Percentiles rank a stretch among this genome's conserved stretches.
Evolutionary conservation across 2,329 filamentous ascomycete genomes (phyloP).

Genomic region (Amauroascus niger): DNA sequence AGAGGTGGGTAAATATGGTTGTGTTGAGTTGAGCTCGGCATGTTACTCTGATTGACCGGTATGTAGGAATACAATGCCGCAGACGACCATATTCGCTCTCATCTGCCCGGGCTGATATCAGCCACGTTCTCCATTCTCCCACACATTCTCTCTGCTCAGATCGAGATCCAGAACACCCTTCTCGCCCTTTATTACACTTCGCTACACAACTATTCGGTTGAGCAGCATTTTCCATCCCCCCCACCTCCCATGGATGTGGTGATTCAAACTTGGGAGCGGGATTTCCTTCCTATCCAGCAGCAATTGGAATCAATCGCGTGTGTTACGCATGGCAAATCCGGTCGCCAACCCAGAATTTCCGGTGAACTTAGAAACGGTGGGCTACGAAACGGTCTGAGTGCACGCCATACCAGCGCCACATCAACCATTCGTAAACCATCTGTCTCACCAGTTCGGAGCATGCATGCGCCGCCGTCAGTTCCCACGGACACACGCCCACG

Average conservation of each 20-base stretch:
- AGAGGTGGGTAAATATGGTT: constrained; percentile 42
- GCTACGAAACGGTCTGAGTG: constrained; percentile 26
- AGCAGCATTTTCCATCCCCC: constrained; percentile 59
- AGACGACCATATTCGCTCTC: constrained; percentile 62
- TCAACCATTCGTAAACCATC: constrained; percentile 26
- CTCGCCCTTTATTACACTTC: constrained; percentile 70
- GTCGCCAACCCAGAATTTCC: constrained; percentile 47
- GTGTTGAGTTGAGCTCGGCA: background rate
- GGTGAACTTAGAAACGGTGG: constrained; percentile 41
- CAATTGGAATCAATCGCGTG: constrained; percentile 57
- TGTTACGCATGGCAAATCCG: constrained; percentile 57
- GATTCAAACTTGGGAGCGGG: constrained; percentile 54
- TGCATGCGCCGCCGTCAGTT: constrained; percentile 22
- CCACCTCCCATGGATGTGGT: constrained; percentile 64
- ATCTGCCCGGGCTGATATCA: constrained; percentile 60
- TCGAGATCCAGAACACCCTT: constrained; percentile 67
- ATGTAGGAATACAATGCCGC: constrained; percentile 60
- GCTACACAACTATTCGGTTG: constrained; percentile 61
- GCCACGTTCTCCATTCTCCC: constrained; percentile 66
- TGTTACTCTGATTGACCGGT: constrained; percentile 4
- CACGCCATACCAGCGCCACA: constrained; percentile 31
- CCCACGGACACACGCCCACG: constrained; percentile 22
- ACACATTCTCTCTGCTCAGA: constrained; percentile 57
- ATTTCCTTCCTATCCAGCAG: constrained; percentile 54
- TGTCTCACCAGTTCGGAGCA: constrained; percentile 23